Base-by-base conservation (phyloP, 169 alveolate genomes). In the Plasmodium cynomolgi region DNA sequence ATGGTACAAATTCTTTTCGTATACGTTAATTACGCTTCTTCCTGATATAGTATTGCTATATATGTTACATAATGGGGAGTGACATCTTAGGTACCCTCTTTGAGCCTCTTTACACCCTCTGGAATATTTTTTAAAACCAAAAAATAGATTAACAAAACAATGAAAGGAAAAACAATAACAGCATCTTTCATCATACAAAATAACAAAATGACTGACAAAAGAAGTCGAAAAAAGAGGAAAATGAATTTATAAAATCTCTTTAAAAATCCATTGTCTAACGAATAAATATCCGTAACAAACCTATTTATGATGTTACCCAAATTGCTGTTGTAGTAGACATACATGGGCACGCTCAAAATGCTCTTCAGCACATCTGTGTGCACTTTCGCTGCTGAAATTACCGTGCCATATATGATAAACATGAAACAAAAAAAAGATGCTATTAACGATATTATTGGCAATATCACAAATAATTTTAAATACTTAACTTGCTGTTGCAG, bases 31-130 rank as follows among this genome's bases (percentile, higher is more conserved):
- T 26, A 95, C 83, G 4, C 82, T 50, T 11, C 91, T 93, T 20
- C 97, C 97, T 77, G 92, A 88, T 31, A 95, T 56, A 6, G 94
- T 81, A 62, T 92, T 95, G 17, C 96, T 93, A 84, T 93, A 95
- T 34, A 92, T 95, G 44, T 93, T 92, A 71, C 96, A 95, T 80
- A 95, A 62, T 20, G 97, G 97, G 31, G 97, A 81, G 26, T 81
- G 95, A 41, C 92, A 93, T 11, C 93, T 73, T 84, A 95, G 81
- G 33, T 93, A 95, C 8, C 95, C 85, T 71, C 97, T 91, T 82
- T 95, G 97, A 7, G 96, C 96, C 80, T 95, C 97, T 91, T 95
- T 95, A 92, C 93, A 95, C 17, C 96, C 93, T 84, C 37, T 75
- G 7, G 88, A 95, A 73, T n/a, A 95, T 82, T 73, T 85, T 74